These are phyloP conservation scores for Cetraspora pellucida DNA, from an alignment of 192 early-diverging fungal genomes.

Conservation along the genomic window DNA sequence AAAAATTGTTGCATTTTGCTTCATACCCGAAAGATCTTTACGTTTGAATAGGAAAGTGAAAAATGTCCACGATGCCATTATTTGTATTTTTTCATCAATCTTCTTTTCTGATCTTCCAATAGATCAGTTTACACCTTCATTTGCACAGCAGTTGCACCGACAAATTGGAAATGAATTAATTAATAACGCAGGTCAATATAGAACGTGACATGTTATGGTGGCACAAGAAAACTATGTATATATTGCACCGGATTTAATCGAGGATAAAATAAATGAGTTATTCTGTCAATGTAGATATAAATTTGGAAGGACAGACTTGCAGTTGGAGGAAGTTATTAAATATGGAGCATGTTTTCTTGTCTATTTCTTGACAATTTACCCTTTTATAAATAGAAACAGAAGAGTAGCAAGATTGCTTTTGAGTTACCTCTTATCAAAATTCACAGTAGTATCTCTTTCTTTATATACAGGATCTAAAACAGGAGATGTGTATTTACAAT, in stretches of 20 bases:
- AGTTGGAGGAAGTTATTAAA: conserved; percentile 32
- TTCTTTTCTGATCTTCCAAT: conserved; percentile 26
- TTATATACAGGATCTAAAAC: conserved; percentile 26
- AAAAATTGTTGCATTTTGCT: background rate
- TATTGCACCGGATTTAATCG: conserved; percentile 32
- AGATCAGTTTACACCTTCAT: conserved; percentile 10
- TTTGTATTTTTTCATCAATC: background rate
- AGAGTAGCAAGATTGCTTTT: conserved; percentile 25
- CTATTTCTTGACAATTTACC: conserved; percentile 26
- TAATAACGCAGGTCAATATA: conserved; percentile 23
- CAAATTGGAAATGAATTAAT: conserved; percentile 25
- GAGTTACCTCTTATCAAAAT: conserved; percentile 27
- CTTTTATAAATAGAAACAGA: conserved; percentile 31
- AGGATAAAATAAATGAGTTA: conserved; percentile 27
- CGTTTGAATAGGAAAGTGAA: conserved; percentile 20
- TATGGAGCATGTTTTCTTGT: conserved; percentile 23
- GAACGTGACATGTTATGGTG: conserved; percentile 27
- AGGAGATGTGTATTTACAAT: conserved; percentile 28
- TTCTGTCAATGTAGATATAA: conserved; percentile 29
- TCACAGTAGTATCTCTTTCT: conserved; percentile 29
- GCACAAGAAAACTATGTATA: conserved; percentile 27
- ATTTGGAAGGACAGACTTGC: conserved; percentile 20
- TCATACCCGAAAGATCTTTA: conserved; percentile 18
- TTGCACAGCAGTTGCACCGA: conserved; percentile 21
- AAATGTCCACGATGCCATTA: conserved; percentile 5